Base-by-base conservation (phyloP, 352 stramenopile species). In the Phytopythium boreale region DNA sequence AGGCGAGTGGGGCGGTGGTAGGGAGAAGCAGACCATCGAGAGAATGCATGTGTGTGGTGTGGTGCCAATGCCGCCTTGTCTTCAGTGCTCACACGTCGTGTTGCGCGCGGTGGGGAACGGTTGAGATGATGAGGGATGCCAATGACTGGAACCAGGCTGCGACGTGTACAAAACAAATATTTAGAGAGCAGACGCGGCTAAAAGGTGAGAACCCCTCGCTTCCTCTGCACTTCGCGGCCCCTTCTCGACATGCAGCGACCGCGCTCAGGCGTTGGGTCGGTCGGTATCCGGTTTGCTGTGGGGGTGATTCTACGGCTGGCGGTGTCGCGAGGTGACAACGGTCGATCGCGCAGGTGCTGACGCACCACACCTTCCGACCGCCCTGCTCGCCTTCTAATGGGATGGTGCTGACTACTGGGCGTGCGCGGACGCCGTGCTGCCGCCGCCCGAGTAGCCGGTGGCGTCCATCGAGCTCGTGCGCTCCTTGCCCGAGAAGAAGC, bases 401-500 rank as follows among this genome's bases (percentile, higher is more conserved):
- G 20, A 19, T 26, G 29, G 26, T 43, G 36, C 34, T 22, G 19
- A 24, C 20, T 52, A 61, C 37, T 61, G 56, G 50, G 43, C 19
- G 58, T 70, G 51, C 4, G 67, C 70, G 4, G 74, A 80, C 27
- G 70, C 57, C 44, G 75, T 72, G 34, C 58, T 77, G 41, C 44
- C 59, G 26, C 65, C 64, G 17, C 27, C 27, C 49, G 49, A 20
- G 37, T 60, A 60, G 55, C 37, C 24, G n/a, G 37, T 52, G 31
- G 77, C 66, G 56, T 90, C 81, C 55, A 85, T 85, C 14, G 84
- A 89, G 53, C 70, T 75, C 29, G 77, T 74, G 37, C 83, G 80
- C 37, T 82, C 70, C 60, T 89, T 84, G 34, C 82, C 80, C 20
- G 73, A 71, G 61, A 91, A 91, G n/a, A 93, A 86, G 15, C 84